These are phyloP conservation scores for Avena eriantha DNA, from an alignment of 176 grass and related monocot genomes.

Conservation along the genomic window DNA sequence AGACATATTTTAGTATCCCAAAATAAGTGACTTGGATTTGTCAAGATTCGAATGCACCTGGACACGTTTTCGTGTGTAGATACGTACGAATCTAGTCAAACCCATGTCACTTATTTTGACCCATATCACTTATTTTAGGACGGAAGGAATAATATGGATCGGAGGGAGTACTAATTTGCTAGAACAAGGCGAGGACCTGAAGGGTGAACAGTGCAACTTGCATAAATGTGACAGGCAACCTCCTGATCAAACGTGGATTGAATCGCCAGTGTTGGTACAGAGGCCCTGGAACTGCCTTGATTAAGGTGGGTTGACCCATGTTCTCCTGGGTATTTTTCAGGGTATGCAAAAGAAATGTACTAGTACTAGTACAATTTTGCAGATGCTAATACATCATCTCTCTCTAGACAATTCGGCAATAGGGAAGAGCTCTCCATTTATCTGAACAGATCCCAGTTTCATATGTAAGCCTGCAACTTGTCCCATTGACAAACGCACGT, in stretches of 20 bases:
- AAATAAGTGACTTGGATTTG: no score
- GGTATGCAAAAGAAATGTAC: not conserved
- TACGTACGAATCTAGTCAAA: no score
- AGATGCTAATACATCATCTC: conserved; percentile 7
- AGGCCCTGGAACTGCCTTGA: not conserved
- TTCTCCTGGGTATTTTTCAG: not conserved
- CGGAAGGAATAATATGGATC: no score
- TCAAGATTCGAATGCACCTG: no score
- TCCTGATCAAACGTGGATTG: not conserved
- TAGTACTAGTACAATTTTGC: not conserved
- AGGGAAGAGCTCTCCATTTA: not conserved
- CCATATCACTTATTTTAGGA: no score
- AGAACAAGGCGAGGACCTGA: not conserved
- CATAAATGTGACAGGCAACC: not conserved
- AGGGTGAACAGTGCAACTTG: not conserved
- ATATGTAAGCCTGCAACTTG: conserved; percentile 1
- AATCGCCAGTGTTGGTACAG: not conserved
- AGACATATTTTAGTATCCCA: no score
- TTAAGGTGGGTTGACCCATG: not conserved
- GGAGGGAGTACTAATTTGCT: no score
- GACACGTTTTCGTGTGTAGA: no score
- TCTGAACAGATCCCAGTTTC: conserved; percentile 30
- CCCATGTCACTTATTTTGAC: no score
- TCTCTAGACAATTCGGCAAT: not conserved
- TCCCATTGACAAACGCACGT: not conserved